These are phyloP conservation scores for Xylaria cubensis DNA, from an alignment of 495 filamentous ascomycete species.

Conservation along the genomic window DNA sequence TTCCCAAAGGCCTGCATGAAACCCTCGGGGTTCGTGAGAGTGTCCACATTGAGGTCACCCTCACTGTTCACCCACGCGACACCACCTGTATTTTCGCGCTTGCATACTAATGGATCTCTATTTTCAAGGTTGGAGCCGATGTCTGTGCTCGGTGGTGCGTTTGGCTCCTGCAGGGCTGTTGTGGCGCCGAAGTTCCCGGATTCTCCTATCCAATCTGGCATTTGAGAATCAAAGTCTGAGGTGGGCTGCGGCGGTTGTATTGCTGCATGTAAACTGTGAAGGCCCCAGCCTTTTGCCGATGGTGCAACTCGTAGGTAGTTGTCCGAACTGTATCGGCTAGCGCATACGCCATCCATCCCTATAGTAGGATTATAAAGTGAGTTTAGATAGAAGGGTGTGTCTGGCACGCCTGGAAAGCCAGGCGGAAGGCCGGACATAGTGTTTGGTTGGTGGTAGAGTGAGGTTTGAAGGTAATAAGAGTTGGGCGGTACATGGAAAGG, in stretches of 20 bases:
- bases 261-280: conserved; percentile 26
- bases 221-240: conserved; percentile 18
- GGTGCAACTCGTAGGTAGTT: conserved; percentile 23
- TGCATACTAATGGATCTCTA: background rate
- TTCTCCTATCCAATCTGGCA: conserved; percentile 24
- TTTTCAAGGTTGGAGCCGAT: background rate
- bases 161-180: conserved; percentile 6
- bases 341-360: background rate
- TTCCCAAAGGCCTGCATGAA: conserved; percentile 10
- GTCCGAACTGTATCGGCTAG: conserved; percentile 21
- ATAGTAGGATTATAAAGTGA: conserved; percentile 13
- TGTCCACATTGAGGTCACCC: background rate
- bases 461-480: background rate
- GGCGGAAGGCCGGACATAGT: conserved; percentile 20
- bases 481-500: conserved; percentile 3
- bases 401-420: conserved; percentile 22
- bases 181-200: background rate
- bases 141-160: conserved; percentile 4
- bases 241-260: background rate
- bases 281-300: conserved; percentile 27
- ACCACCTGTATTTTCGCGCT: conserved; percentile 6
- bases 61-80: conserved; percentile 19
- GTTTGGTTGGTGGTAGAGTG: background rate
- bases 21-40: conserved; percentile 14
- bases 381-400: conserved; percentile 18